Evolutionary conservation across 805 yeast genomes (phyloP).

Genomic region (Ogataea saltuana): DNA sequence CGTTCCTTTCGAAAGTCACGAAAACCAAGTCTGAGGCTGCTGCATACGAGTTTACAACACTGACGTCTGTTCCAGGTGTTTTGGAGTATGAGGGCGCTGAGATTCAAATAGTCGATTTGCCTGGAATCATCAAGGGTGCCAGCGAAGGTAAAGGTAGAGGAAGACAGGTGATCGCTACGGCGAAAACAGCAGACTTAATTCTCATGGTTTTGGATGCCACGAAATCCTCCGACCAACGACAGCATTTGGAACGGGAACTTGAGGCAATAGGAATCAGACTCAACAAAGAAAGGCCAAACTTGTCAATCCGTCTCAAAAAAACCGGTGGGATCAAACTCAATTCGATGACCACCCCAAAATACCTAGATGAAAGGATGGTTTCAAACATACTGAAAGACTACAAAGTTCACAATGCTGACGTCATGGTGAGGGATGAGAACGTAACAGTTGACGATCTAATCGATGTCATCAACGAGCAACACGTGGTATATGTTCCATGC

Average conservation of each 20-base stretch:
- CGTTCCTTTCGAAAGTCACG: conserved; percentile 84
- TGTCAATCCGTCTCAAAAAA: conserved; percentile 73
- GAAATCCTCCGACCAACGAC: conserved; percentile 86
- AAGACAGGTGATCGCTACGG: conserved; percentile 93
- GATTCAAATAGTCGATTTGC: conserved; percentile 94
- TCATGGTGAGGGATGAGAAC: conserved; percentile 82
- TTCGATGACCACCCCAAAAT: conserved; percentile 76
- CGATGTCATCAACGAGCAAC: conserved; percentile 85
- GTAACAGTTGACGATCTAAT: conserved; percentile 91
- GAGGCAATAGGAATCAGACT: conserved; percentile 93
- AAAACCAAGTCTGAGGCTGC: conserved; percentile 95
- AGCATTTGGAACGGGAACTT: conserved; percentile 81
- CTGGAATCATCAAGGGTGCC: conserved; percentile 97
- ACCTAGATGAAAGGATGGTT: conserved; percentile 79
- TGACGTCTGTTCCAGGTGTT: conserved; percentile 96
- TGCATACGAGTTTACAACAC: conserved; percentile 90
- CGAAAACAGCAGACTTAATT: conserved; percentile 90
- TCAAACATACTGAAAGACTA: conserved; percentile 78
- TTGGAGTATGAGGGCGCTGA: conserved; percentile 95
- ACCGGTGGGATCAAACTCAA: conserved; percentile 92
- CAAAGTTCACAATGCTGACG: conserved; percentile 91
- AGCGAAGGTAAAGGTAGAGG: conserved; percentile 98
- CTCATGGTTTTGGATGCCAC: conserved; percentile 96
- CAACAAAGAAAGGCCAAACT: conserved; percentile 79
- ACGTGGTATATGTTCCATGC: conserved; percentile 86